Evolutionary conservation across 805 yeast species (phyloP), one percentile per base, ranked within the genome.

Genomic region (Cyberlindnera suaveolens): DNA sequence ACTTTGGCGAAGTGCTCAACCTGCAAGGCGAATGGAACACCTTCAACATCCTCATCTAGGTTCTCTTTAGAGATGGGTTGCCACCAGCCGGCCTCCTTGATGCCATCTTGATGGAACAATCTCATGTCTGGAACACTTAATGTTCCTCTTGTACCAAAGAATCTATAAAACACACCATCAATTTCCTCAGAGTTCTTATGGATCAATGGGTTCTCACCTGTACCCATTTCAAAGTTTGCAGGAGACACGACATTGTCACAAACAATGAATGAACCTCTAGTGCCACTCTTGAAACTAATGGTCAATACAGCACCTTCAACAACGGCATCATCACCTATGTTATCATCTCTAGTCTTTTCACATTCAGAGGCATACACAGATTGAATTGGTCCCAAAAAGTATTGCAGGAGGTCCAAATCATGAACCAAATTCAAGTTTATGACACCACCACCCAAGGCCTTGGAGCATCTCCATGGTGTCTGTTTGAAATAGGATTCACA

Each of bases 161-260:
- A 44, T 27, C 52, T 38, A 39, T 50, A 50, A 27, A 50, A 50
- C 11, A 46, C 41, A 32, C 54, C 52, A 41, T 50, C 54, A 4
- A 40, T 31, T 4, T 44, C 38, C 1, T 38, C 27, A 2, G 14
- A 1, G 16, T 40, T 49, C 19, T 46, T 31, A n/a, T 44, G 47
- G 23, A 50, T 50, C 35, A 50, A 27, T 27, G 54, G 54, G 29
- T 50, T 50, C 35, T 50, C 54, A 34, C 54, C 54, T 2, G 54
- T 50, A 7, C 54, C 54, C 52, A 50, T 50, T 35, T 50, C 54
- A 39, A 50, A 50, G 44, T 50, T 50, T 16, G 46, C 42, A 15
- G 54, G 50, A 4, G 54, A 41, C 9, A 50, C 37, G 18, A 48
- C 52, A 29, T 50, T 50, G 36, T 50, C 54, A 31, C 52, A 48